Evolutionary conservation across 2,329 filamentous ascomycete genomes (phyloP), one percentile per base, ranked within the genome.

Genomic region (Akanthomyces uredinophilus): DNA sequence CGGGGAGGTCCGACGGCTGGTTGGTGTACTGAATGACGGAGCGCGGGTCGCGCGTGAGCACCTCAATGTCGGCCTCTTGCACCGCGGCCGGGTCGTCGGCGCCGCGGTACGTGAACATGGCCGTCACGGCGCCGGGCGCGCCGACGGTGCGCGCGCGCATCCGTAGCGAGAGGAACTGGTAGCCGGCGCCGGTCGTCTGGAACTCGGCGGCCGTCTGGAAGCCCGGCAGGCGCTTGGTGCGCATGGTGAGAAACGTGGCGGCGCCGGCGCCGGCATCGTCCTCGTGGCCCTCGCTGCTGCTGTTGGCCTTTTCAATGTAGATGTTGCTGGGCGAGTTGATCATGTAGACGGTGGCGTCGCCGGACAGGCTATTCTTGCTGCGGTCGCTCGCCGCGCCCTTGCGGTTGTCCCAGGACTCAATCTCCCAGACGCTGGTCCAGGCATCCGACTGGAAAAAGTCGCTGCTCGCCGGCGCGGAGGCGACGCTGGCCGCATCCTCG

Each of bases 21-120:
- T 87, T 87, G 16, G 84, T 87, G 72, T 84, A 87, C 64, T 83
- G 80, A 43, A 83, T 72, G 43, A 71, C 72, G 61, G 78, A 66
- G 27, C 68, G 71, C 1, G 78, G 75, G 62, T 80, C 80, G 29
- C 71, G 69, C 2, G 82, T 84, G 54, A 82, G 73, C 54, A 84
- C 74, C 71, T 85, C 82, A 29, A 84, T 72, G 66, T 84, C 81
- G 4, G 80, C 75, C 68, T 84, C 82, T 64, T 83, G 79, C 16
- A 83, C 74, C 20, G 72, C 62, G 4, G 72, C 69, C 5, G 77
- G 71, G 5, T 74, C 68, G 10, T 72, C 68, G 20, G 67, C 64
- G 62, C 76, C 57, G 24, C 74, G 73, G 70, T 83, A 84, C 5
- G 81, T 83, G 71, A 84, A 84, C 67, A 84, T 73, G 65, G 80